Base-by-base conservation (phyloP, 768 basidiomycete species). In the Pleurotus salmoneostramineus region DNA sequence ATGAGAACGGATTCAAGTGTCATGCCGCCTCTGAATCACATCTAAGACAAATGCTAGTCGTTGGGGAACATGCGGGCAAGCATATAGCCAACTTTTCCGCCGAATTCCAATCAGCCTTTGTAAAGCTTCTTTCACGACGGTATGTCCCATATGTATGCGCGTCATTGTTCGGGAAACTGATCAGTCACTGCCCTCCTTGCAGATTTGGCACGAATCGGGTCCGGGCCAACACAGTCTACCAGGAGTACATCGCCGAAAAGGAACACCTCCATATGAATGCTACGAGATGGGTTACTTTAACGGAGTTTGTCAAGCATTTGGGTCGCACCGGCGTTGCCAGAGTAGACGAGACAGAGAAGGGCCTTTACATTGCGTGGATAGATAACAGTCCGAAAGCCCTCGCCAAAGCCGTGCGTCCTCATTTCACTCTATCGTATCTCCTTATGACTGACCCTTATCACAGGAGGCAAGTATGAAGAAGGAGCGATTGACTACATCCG, bases 1-100 rank as follows among this genome's bases (percentile, higher is more conserved):
- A 98, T 72, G 97, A 98, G 77, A 99, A 99, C 72, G 97, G 95
- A 14, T 99, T 98, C 84, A 97, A 97, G 74, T 95, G 93, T 71
- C 95, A 98, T 70, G 83, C 87, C 12, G 82, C 83, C 56, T 92
- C 91, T 33, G 94, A 96, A 71, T 80, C 88, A 0, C 97, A 99
- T 74, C 77, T 98, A 36, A 85, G 97, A 2, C 95, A 98, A 71
- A 98, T 99, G 95, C 83, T 99, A 62, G 88, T 96, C 46, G 93
- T 98, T 50, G 97, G 96, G 40, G 95, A 98, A 73, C 78, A 92
- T 70, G 95, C 97, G 2, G 93, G 93, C 12, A 84, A 80, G 64
- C 93, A 98, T 69, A 98, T 99, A 63, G 79, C 89, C 56, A 87
- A 93, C 69, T 98, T 93, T 75, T 96, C 93, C 3, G 68, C 75